These are phyloP conservation scores for Lecanosticta acicola DNA, from an alignment of 2,329 filamentous ascomycete genomes.

Conservation along the genomic window DNA sequence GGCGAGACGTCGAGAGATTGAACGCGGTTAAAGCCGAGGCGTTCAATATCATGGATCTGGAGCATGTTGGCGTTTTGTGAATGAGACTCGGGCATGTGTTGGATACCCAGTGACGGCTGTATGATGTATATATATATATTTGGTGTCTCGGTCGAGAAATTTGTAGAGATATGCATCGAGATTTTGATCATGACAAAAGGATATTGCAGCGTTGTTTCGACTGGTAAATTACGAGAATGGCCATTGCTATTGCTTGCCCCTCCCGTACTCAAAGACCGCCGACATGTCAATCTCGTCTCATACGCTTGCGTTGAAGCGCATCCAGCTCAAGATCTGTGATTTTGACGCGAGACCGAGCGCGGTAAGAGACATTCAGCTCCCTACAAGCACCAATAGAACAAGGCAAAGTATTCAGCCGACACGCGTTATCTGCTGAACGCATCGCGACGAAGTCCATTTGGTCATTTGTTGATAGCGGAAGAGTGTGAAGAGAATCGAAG, in stretches of 20 bases:
- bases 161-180: too few relatives aligned
- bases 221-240: constrained; percentile 29
- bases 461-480: not conserved
- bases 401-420: too few relatives aligned
- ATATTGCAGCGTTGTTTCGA: constrained; percentile 22
- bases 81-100: constrained; percentile 25
- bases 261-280: constrained; percentile 31
- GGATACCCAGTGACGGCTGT: not conserved
- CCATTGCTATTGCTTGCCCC: constrained; percentile 16
- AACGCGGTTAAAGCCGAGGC: constrained; percentile 6
- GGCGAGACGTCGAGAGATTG: constrained; percentile 17
- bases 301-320: constrained; percentile 10
- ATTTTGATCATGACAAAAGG: constrained; percentile 1
- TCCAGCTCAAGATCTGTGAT: constrained; percentile 30
- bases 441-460: not conserved
- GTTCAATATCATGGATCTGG: not conserved
- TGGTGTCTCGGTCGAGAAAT: too few relatives aligned
- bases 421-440: too few relatives aligned
- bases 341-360: constrained; percentile 27
- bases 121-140: constrained; percentile 4
- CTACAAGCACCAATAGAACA: too few relatives aligned
- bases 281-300: constrained; percentile 26
- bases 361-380: constrained; percentile 28
- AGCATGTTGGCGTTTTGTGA: constrained; percentile 16
- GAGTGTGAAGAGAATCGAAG: constrained; percentile 2